Base-by-base conservation (phyloP, 805 yeast species). In the Hanseniaspora pseudoguilliermondii region DNA sequence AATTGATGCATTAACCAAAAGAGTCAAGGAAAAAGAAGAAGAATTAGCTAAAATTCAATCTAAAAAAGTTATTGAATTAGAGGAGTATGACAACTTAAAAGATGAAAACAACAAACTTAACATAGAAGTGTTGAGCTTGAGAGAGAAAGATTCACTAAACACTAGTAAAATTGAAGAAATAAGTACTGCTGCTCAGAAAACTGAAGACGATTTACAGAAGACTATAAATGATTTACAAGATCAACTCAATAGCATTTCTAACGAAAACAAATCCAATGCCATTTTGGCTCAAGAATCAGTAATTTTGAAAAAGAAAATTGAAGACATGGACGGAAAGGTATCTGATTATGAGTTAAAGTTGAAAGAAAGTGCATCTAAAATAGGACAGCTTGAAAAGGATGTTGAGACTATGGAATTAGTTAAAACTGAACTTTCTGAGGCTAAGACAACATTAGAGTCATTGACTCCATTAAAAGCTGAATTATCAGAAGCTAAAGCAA, bases 121-220 rank as follows among this genome's bases (percentile, higher is more conserved):
- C 10, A n/a, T 18, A n/a, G 46, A 49, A 29, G 20, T 49, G 3
- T 6, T 9, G 15, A 29, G 20, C 11, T 27, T 70, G 67, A 39
- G 57, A 58, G 32, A 59, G 23, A 21, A 64, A 40, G 64, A 63
- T 13, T 64, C 66, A 1, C 57, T 62, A 5, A 63, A 62, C 18
- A 67, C 65, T 25, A 70, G 69, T 59, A 67, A 69, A 49, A 65
- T 65, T 41, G 66, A 73, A 0, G 66, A 39, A 59, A 67, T 57
- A 67, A 38, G 16, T 15, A 40, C n/a, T n/a, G 39, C 36, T 23
- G 42, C 43, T 20, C 49, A 23, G 23, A 54, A 50, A 25, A 47
- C 39, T n/a, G 47, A 52, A 21, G 20, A 34, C 5, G 23, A 39
- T 11, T 18, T 47, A 3, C 29, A 41, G n/a, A 35, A 27, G 8